A percentile compares a stretch with the other conserved stretches of the same genome.
These are phyloP conservation scores for Kuraishia piskuri DNA, from an alignment of 805 yeast genomes.

Conservation along the genomic window DNA sequence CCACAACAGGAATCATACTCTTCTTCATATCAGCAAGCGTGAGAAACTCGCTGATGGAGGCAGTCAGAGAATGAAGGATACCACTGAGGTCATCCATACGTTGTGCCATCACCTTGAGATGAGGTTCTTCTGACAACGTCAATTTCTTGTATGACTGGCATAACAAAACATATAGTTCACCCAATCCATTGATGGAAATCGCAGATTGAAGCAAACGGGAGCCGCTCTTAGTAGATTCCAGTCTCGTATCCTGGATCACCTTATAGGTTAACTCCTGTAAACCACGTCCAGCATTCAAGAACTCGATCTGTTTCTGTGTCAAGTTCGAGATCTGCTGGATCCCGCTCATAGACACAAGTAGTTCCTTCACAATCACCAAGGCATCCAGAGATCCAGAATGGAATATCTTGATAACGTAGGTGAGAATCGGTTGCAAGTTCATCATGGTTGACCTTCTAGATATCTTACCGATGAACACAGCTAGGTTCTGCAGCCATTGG, in stretches of 20 bases:
- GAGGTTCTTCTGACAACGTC: conserved; percentile 22
- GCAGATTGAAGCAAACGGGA: conserved; percentile 38
- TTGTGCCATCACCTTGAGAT: conserved; percentile 61
- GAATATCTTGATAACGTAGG: conserved; percentile 53
- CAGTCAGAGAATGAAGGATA: conserved; percentile 57
- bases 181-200: conserved; percentile 31
- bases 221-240: conserved; percentile 37
- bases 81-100: conserved; percentile 65
- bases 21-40: conserved; percentile 21
- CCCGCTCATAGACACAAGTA: conserved; percentile 71
- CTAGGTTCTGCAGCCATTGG: conserved; percentile 79
- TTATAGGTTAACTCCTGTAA: conserved; percentile 45
- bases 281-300: conserved; percentile 57
- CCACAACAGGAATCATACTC: conserved; percentile 30
- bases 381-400: conserved; percentile 52
- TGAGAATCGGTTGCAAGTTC: conserved; percentile 54
- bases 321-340: conserved; percentile 62
- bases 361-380: conserved; percentile 55
- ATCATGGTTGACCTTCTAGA: conserved; percentile 45
- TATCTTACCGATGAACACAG: conserved; percentile 70
- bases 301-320: conserved; percentile 53
- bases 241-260: conserved; percentile 54
- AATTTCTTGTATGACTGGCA: conserved; percentile 37
- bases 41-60: conserved; percentile 47
- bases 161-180: conserved; percentile 62